Base-by-base conservation (phyloP, 176 grass and related monocot genomes). In the Lolium rigidum region DNA sequence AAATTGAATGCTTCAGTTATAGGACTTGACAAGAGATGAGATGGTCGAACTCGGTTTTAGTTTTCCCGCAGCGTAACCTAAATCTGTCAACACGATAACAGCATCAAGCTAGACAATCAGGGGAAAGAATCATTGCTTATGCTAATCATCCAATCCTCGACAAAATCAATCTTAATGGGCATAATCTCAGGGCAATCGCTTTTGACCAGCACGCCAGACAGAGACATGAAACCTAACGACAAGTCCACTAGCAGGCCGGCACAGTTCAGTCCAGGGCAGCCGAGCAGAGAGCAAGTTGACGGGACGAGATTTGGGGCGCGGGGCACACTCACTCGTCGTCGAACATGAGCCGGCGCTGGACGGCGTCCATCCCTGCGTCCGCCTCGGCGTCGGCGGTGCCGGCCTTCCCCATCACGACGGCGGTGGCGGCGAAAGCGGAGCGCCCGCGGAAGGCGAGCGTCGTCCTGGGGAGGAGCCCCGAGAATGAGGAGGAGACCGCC, bases 281-380 rank as follows among this genome's bases (percentile, higher is more conserved):
- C 17, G 7, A 75, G 54, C 4, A 43, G 49, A 9, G 24, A 17
- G 38, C 70, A 25, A 43, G 58, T 52, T 65, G 70, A 35, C 56
- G 47, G 10, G 72, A 67, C 10, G 25, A 31, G 41, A 38, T 67
- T 41, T 1, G 47, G 59, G 35, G 12, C 0, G 2, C 10, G 46
- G 22, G 21, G 22, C n/a, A n/a, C 15, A 86, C 89, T 86, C 59
- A 98, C 95, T 98, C 93, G 78, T 98, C 95, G 43, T 95, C 95
- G 55, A 98, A 95, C 93, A 98, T 93, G 83, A 98, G 93, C 72
- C 93, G 89, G 20, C 88, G 88, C 93, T 98, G 95, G 60, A 95
- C 85, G 75, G 87, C 91, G 82, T 95, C 85, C 95, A 98, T 98
- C 66, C 75, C 78, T 7, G 87, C 76, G 67, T 95, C 93, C 1